phyloP scores from a whole-genome alignment of 2,329 filamentous ascomycete genomes.

The Periconia sp. region DNA sequence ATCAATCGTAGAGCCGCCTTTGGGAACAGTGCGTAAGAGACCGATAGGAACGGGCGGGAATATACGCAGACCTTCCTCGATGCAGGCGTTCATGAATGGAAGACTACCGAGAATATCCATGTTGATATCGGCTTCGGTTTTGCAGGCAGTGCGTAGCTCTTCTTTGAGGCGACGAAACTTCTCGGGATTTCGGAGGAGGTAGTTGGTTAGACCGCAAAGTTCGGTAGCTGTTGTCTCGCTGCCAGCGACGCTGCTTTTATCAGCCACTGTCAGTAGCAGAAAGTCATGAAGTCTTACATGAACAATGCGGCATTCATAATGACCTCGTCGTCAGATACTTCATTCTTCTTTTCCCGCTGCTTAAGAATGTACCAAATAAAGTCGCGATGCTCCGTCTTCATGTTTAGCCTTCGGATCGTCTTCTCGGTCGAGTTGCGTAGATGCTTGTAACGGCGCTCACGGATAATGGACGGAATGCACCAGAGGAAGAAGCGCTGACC shows the following conservation, averaged over 20 bases:
- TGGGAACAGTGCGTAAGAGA: slow-evolving; percentile 43
- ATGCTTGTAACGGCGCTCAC: slow-evolving; percentile 33
- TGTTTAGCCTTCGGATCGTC: slow-evolving; percentile 30
- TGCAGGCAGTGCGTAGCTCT: slow-evolving; percentile 34
- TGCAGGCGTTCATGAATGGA: slow-evolving; percentile 53
- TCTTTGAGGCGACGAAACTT: slow-evolving; percentile 28
- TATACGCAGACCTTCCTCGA: slow-evolving; percentile 55
- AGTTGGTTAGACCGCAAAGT: slow-evolving; percentile 38
- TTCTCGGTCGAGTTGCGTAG: slow-evolving; percentile 39
- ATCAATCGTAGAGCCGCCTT: slow-evolving; percentile 45
- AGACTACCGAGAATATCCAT: slow-evolving; percentile 36
- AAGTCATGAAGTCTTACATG: slow-evolving; percentile 23
- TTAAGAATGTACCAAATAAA: slow-evolving; percentile 45
- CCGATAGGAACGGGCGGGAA: slow-evolving; percentile 54
- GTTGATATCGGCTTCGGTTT: slow-evolving; percentile 37
- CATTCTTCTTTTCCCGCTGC: slow-evolving; percentile 41
- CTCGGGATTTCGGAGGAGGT: slow-evolving; percentile 34
- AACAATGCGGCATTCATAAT: slow-evolving; percentile 41
- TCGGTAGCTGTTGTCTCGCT: slow-evolving; percentile 43
- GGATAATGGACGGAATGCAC: slow-evolving; percentile 35
- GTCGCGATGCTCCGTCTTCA: slow-evolving; percentile 40
- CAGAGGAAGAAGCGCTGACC: slow-evolving; percentile 33
- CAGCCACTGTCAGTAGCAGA: too few species aligned
- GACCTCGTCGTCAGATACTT: slow-evolving; percentile 39
- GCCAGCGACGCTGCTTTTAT: slow-evolving; percentile 38